phyloP scores from a whole-genome alignment of 768 basidiomycete genomes.

The Cubamyces sp. region DNA sequence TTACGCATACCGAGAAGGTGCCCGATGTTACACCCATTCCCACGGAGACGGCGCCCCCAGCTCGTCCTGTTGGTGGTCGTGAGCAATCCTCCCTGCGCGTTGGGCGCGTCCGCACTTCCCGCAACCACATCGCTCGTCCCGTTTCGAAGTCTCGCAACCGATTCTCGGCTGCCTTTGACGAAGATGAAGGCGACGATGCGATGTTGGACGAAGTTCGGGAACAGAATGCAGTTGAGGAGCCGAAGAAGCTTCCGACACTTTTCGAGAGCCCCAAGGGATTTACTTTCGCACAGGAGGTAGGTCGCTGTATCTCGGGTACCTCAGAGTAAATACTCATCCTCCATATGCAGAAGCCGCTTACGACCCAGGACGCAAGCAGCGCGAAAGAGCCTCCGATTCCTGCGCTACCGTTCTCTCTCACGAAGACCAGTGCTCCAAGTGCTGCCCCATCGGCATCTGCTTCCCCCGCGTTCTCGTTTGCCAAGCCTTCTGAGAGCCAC shows the following conservation, averaged over 20 bases:
- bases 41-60: constrained; percentile 29
- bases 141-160: constrained; percentile 50
- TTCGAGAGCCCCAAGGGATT: constrained; percentile 69
- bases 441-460: constrained; percentile 26
- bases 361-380: constrained; percentile 44
- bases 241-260: constrained; percentile 45
- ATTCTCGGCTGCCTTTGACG: constrained; percentile 69
- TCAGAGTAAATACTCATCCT: not conserved
- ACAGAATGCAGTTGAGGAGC: constrained; percentile 49
- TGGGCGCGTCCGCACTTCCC: constrained; percentile 58
- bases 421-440: constrained; percentile 33
- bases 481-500: constrained; percentile 24
- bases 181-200: constrained; percentile 45
- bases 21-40: constrained; percentile 26
- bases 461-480: constrained; percentile 25
- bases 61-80: constrained; percentile 28
- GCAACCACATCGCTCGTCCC: constrained; percentile 61
- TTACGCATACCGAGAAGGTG: constrained; percentile 25
- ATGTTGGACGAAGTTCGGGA: constrained; percentile 36
- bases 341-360: constrained; percentile 30
- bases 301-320: constrained; percentile 31
- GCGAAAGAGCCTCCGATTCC: constrained; percentile 71
- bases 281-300: constrained; percentile 65
- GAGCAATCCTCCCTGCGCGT: constrained; percentile 64
- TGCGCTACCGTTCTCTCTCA: constrained; percentile 67